phyloP scores from a whole-genome alignment of 1,139 yeast species.

The Candida pseudocylindracea region DNA sequence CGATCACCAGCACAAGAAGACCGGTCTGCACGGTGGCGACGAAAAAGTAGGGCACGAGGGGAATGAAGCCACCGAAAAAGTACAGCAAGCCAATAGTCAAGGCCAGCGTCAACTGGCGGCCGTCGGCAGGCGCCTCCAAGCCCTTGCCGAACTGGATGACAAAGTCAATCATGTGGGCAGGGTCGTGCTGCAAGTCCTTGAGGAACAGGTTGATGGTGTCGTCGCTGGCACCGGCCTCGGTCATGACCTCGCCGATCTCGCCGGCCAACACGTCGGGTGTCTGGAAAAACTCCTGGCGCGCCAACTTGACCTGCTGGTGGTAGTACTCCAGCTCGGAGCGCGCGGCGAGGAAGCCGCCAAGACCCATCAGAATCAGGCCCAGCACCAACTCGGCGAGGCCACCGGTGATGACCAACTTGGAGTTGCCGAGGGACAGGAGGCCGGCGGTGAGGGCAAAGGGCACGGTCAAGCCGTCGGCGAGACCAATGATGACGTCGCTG shows the following conservation, averaged over 20 bases:
- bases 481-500: constrained; percentile 62
- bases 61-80: constrained; percentile 68
- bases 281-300: constrained; percentile 44
- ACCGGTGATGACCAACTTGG: constrained; percentile 60
- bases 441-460: constrained; percentile 79
- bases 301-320: constrained; percentile 45
- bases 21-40: constrained; percentile 55
- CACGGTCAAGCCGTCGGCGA: constrained; percentile 64
- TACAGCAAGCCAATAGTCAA: constrained; percentile 55
- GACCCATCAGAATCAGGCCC: constrained; percentile 73
- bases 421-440: constrained; percentile 51
- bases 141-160: constrained; percentile 56
- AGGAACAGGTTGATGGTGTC: constrained; percentile 42
- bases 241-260: constrained; percentile 52
- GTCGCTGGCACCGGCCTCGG: constrained; percentile 49
- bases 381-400: constrained; percentile 71
- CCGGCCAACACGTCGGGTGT: constrained; percentile 37
- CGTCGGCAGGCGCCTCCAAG: constrained; percentile 62
- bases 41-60: constrained; percentile 62
- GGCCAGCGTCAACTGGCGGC: constrained; percentile 56
- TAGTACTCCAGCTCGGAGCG: constrained; percentile 60
- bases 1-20: constrained; percentile 46
- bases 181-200: constrained; percentile 45
- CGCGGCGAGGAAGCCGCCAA: constrained; percentile 68
- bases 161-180: constrained; percentile 47